Evolutionary conservation across 129 eudicot genomes (phyloP), one percentile per base, ranked within the genome.

Genomic region (Chrysanthemum seticuspe): DNA sequence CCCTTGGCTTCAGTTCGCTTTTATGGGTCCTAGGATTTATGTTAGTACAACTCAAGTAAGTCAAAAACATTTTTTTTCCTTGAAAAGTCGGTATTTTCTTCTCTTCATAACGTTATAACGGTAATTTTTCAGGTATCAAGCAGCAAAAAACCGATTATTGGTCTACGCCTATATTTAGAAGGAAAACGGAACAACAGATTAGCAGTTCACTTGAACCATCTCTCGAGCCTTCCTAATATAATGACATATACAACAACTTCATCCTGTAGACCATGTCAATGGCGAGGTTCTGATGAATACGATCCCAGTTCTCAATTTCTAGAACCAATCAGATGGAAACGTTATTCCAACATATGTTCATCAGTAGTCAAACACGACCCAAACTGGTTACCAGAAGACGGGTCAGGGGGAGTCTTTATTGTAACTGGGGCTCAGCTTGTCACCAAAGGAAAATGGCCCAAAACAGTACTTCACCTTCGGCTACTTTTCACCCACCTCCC

Each of bases 401-500:
- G 85, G 18, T 0, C 78, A 1, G 62, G 53, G n/a, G 99, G 99
- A 16, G 97, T 85, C 10, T 90, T 74, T 70, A 66, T 86, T 0
- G 99, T 88, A n/a, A 95, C 94, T 2, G 97, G 99, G 14, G 99
- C 97, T 5, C 99, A 95, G 79, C 91, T 95, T 49, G 47, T 86
- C 11, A 80, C 73, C 73, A 88, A 88, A 65, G 99, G 94, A 12
- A 79, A 82, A 58, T 88, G 97, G 96, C 96, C 99, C 9, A 88
- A 80, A 71, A 86, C 86, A 0, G 67, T 86, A 34, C 87, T 95
- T 15, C 96, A 95, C 83, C 96, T 95, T 18, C 89, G 97, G 27
- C 55, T 94, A 52, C 88, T 90, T 12, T 94, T 74, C 68, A 72
- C 87, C 51, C 87, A 86, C 75, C 65, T 94, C 2, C 97, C 99